These are phyloP conservation scores for Porpolomopsis calyptriformis DNA, from an alignment of 768 basidiomycete genomes.

Conservation along the genomic window DNA sequence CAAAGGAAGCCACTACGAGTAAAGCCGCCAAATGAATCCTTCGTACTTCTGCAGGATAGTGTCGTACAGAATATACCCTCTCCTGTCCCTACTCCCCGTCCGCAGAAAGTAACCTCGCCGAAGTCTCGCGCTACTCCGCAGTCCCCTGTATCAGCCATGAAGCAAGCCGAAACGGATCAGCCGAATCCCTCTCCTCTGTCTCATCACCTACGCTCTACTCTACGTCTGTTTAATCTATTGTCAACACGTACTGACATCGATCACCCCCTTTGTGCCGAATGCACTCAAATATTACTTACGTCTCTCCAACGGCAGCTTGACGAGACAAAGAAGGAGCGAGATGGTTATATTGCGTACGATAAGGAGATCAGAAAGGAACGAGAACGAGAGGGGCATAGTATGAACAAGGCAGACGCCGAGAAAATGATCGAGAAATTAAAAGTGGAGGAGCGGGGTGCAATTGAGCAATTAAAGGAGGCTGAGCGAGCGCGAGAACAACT, in stretches of 20 bases:
- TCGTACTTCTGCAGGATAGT: conserved; percentile 83
- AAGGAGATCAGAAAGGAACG: conserved; percentile 75
- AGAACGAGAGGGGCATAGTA: conserved; percentile 56
- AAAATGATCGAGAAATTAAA: conserved; percentile 65
- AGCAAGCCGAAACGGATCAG: conserved; percentile 39
- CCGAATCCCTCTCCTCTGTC: conserved; percentile 65
- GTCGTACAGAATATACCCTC: conserved; percentile 62
- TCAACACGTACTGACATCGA: conserved; percentile 73
- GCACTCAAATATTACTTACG: conserved; percentile 70
- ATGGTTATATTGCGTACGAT: conserved; percentile 90
- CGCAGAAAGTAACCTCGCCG: conserved; percentile 32
- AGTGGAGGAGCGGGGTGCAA: conserved; percentile 53
- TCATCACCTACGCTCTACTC: conserved; percentile 66
- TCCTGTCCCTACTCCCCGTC: conserved; percentile 31
- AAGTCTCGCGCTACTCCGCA: conserved; percentile 17
- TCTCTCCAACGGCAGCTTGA: conserved; percentile 74
- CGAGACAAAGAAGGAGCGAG: conserved; percentile 83
- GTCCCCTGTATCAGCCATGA: conserved; percentile 14
- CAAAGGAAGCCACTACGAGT: conserved; percentile 54
- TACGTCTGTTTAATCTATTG: conserved; percentile 64
- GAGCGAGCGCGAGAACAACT: conserved; percentile 71
- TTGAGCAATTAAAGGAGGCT: conserved; percentile 64
- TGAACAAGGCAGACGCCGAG: conserved; percentile 55
- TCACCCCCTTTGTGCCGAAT: conserved; percentile 92
- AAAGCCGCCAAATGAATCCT: conserved; percentile 69